A percentile compares a stretch with the other conserved stretches of the same genome.
phyloP scores from a whole-genome alignment of 2,329 filamentous ascomycete genomes.

The Hypoxylon sp. region DNA sequence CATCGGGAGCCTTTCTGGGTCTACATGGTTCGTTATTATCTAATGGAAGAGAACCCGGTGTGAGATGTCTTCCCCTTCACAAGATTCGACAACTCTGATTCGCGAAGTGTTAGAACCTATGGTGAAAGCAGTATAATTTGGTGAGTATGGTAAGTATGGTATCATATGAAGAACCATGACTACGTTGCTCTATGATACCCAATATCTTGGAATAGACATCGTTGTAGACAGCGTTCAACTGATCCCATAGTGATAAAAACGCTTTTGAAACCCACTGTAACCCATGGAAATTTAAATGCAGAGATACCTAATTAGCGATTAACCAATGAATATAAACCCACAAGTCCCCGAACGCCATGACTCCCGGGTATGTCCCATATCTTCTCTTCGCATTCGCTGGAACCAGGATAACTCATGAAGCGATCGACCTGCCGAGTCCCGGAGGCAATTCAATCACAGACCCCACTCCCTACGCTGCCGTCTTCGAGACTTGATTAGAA shows the following conservation, averaged over 20 bases:
- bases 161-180: no score
- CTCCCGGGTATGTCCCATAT: constrained; percentile 23
- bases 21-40: not conserved
- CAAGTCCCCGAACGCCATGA: constrained; percentile 11
- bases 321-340: not conserved
- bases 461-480: not conserved
- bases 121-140: no score
- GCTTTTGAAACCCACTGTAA: not conserved
- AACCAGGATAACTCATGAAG: not conserved
- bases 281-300: not conserved
- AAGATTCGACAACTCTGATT: not conserved
- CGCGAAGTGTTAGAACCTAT: not conserved
- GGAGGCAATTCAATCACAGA: not conserved
- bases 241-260: not conserved
- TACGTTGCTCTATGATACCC: no score
- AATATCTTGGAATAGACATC: not conserved
- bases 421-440: not conserved
- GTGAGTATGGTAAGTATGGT: no score
- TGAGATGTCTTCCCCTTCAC: no score
- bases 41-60: not conserved
- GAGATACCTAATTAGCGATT: not conserved
- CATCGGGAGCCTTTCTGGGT: not conserved
- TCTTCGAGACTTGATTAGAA: constrained; percentile 41
- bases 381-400: not conserved
- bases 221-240: not conserved